Evolutionary conservation across 768 basidiomycete genomes (phyloP), one percentile per base, ranked within the genome.

Genomic region (Lepiota brunneoincarnata): DNA sequence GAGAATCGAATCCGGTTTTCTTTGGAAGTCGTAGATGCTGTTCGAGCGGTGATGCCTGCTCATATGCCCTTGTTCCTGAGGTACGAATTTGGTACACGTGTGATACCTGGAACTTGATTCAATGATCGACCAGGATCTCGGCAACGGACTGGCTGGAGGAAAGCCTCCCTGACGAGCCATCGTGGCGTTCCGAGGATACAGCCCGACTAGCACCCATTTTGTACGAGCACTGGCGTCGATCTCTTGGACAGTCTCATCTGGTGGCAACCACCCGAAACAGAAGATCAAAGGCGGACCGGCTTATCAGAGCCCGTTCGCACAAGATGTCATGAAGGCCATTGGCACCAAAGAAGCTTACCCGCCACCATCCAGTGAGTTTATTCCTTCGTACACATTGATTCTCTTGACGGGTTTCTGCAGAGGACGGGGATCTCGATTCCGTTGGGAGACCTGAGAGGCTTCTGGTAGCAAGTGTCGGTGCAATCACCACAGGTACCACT

Each of bases 101-200:
- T n/a, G n/a, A 38, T 1, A 34, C 2, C 42, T 6, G 12, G 18
- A 41, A 28, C 11, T 40, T 41, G 2, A 28, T 37, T 43, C 12
- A n/a, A 14, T 28, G 26, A 21, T 0, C 23, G 0, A 34, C 17
- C 50, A 82, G 83, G 26, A 68, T 92, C 17, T 86, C 84, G 36
- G 91, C 81, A 2, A 84, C 82, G 0, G 91, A 92, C 54, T 89
- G 89, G 84, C 69, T 88, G 6, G 83, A 84, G 58, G 75, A 80
- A 48, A 69, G 73, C 3, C 67, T 78, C 1, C 81, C 82, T 0
- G 69, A 84, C 49, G 81, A 86, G 57, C 76, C 77, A 15, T 80
- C 80, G 5, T 90, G 91, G 89, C 76, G 78, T 7, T 58, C 79
- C 1, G 81, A 87, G 63, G 90, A 92, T 63, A 87, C 85, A 1